Evolutionary conservation across 352 stramenopile species (phyloP).

Genomic region (Pythium insidiosum): DNA sequence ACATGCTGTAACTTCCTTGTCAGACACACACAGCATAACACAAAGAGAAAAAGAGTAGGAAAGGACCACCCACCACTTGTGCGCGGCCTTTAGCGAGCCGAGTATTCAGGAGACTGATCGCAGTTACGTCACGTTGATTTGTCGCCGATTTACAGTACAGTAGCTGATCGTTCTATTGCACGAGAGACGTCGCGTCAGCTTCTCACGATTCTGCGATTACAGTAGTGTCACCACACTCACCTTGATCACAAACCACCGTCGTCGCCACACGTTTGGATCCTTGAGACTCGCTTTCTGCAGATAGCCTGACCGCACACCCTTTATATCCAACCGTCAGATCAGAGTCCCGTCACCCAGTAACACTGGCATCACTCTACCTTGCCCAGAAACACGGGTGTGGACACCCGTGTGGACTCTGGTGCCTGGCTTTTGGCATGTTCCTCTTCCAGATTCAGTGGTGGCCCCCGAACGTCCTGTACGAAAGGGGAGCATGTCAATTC

Average conservation of each 20-base stretch:
- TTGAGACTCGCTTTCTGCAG: constrained; percentile 79
- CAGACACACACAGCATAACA: constrained; percentile 1
- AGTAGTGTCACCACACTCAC: constrained; percentile 7
- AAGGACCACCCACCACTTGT: constrained; percentile 47
- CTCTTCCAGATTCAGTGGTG: constrained; percentile 61
- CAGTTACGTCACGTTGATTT: constrained; percentile 76
- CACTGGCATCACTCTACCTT: no score
- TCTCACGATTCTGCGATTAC: not conserved
- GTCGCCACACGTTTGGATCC: constrained; percentile 70
- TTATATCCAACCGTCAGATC: not conserved
- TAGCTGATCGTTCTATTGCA: constrained; percentile 54
- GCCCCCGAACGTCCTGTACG: constrained; percentile 52
- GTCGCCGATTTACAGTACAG: constrained; percentile 80
- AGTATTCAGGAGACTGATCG: constrained; percentile 68
- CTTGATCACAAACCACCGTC: constrained; percentile 84
- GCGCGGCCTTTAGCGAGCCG: constrained; percentile 66
- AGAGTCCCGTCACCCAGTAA: not conserved
- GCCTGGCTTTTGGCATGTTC: constrained; percentile 22
- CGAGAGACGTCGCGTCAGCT: not conserved
- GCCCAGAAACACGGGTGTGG: constrained; percentile 62
- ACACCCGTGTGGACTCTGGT: constrained; percentile 36
- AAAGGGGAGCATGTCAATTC: not conserved
- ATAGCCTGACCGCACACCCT: constrained; percentile 72
- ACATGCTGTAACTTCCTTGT: constrained; percentile 29
- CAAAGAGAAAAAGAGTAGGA: not conserved